Percentiles rank a stretch among this genome's conserved stretches.
phyloP scores from a whole-genome alignment of 192 early-diverging fungal genomes.

The Rhizophagus sp. region DNA sequence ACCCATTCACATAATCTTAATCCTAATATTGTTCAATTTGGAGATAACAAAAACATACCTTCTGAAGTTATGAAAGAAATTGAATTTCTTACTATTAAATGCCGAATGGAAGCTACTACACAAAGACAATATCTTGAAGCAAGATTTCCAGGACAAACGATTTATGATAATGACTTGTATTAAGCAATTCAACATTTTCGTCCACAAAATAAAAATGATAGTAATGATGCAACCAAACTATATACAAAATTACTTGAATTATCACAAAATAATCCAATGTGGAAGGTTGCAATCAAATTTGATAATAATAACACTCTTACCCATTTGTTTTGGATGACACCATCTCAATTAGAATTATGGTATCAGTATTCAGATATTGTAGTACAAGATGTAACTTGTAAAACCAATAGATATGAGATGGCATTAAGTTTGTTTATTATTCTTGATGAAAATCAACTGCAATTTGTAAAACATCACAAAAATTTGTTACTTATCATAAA shows the following conservation, averaged over 20 bases:
- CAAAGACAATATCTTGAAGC: not conserved
- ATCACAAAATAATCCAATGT: slow-evolving; percentile 4
- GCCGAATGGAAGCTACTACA: no score
- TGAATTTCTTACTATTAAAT: slow-evolving; percentile 4
- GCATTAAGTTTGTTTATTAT: no score
- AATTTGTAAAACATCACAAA: no score
- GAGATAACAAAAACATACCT: not conserved
- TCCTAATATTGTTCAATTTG: not conserved
- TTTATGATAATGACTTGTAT: not conserved
- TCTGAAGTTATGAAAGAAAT: not conserved
- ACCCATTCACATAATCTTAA: no score
- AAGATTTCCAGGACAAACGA: not conserved
- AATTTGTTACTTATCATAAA: no score
- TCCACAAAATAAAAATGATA: not conserved
- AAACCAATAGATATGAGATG: no score
- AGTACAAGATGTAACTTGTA: no score
- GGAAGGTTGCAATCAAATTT: not conserved
- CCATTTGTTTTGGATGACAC: no score
- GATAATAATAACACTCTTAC: not conserved
- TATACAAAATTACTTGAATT: slow-evolving; percentile 1
- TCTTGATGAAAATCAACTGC: no score
- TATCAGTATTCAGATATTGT: not conserved
- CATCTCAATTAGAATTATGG: not conserved
- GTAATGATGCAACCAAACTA: not conserved
- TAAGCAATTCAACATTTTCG: not conserved